Conservation (phyloP, 192 early-diverging fungal genomes). For the Coemansia sp. region DNA sequence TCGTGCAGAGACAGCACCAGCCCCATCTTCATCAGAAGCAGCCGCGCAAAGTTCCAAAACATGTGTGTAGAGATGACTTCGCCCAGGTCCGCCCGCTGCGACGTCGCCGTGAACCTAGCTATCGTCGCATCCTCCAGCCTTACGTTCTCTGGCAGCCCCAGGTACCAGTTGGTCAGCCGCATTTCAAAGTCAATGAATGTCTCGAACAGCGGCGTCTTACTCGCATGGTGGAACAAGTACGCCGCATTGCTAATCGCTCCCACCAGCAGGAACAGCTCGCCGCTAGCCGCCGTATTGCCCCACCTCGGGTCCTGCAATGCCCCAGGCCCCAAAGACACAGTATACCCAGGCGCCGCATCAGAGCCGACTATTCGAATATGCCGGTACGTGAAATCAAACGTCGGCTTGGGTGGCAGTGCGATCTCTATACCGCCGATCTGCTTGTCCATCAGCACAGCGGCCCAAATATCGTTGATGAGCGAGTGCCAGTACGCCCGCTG, state of each 20-base stretch:
- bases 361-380: constrained; percentile 22
- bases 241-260: constrained; percentile 47
- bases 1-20: constrained; percentile 50
- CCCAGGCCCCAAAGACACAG: constrained; percentile 25
- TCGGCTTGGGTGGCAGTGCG: constrained; percentile 37
- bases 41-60: constrained; percentile 56
- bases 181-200: constrained; percentile 53
- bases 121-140: constrained; percentile 46
- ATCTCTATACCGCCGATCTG: constrained; percentile 49
- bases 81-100: constrained; percentile 46
- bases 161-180: constrained; percentile 54
- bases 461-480: constrained; percentile 56
- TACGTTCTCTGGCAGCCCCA: constrained; percentile 40
- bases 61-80: constrained; percentile 52
- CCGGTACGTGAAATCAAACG: constrained; percentile 51
- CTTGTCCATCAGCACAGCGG: constrained; percentile 55
- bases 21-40: constrained; percentile 55
- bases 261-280: constrained; percentile 50
- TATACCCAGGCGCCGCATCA: constrained; percentile 36
- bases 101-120: constrained; percentile 41
- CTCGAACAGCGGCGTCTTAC: constrained; percentile 36
- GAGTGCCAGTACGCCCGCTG: constrained; percentile 58
- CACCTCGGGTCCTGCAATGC: constrained; percentile 34
- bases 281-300: constrained; percentile 49
- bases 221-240: constrained; percentile 44